phyloP scores from a whole-genome alignment of 2,329 filamentous ascomycete genomes.

The Hawksworthiomyces lignivorus region DNA sequence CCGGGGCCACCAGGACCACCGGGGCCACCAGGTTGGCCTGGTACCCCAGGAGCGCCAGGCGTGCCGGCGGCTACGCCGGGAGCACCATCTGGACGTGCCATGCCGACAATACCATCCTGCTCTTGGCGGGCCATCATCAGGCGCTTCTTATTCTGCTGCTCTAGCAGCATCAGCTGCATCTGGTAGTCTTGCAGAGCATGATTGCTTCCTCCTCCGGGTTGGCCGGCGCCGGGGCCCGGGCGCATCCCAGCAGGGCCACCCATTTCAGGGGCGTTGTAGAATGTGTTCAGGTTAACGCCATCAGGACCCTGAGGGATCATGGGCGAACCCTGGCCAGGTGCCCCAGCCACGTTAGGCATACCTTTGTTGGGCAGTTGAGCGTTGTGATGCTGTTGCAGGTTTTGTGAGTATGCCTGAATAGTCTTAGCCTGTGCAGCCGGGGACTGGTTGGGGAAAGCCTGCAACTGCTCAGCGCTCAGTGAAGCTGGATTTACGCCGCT shows the following conservation, averaged over 20 bases:
- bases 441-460: conserved; percentile 46
- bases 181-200: conserved; percentile 81
- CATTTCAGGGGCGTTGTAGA: conserved; percentile 59
- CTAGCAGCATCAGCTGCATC: conserved; percentile 76
- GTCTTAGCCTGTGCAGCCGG: conserved; percentile 68
- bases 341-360: conserved; percentile 65
- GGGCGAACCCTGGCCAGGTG: conserved; percentile 70
- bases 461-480: conserved; percentile 71
- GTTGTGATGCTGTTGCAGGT: conserved; percentile 75
- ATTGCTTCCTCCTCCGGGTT: conserved; percentile 53
- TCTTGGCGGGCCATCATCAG: conserved; percentile 76
- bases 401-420: conserved; percentile 80
- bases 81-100: conserved; percentile 8
- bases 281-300: conserved; percentile 46
- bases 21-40: conserved; percentile 42
- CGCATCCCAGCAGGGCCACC: conserved; percentile 52
- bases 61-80: conserved; percentile 17
- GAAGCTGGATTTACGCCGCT: conserved; percentile 69
- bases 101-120: conserved; percentile 57
- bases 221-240: conserved; percentile 38
- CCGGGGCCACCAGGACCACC: conserved; percentile 45
- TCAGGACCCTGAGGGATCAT: conserved; percentile 73
- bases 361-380: conserved; percentile 73
- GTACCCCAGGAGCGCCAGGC: conserved; percentile 35
- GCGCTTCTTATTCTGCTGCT: conserved; percentile 82